These are phyloP conservation scores for Picea glauca DNA, from an alignment of 75 land plant genomes.

Conservation along the genomic window DNA sequence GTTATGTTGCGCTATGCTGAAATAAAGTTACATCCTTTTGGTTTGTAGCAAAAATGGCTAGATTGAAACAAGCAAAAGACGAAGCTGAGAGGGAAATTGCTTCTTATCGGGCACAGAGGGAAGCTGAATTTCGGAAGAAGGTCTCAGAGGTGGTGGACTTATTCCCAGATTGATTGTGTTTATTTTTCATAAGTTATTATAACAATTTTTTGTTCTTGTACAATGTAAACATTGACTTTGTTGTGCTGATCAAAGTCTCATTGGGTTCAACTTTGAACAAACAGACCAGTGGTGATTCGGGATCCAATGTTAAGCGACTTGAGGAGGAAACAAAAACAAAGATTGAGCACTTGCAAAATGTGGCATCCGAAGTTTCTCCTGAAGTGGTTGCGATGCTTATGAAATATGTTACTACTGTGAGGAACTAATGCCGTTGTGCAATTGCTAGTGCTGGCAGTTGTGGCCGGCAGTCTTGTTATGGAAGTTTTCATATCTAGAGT, in stretches of 20 bases:
- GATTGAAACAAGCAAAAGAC: slow-evolving; percentile 90
- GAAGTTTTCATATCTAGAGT: not conserved
- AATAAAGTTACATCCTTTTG: slow-evolving; percentile 1
- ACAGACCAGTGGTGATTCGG: slow-evolving; percentile 89
- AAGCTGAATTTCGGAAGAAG: slow-evolving; percentile 74
- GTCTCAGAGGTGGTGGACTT: slow-evolving; percentile 45
- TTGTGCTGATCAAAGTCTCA: slow-evolving; percentile 11
- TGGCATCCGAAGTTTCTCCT: slow-evolving; percentile 54
- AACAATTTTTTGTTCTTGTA: not conserved
- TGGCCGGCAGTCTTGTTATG: not conserved
- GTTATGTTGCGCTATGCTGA: not conserved
- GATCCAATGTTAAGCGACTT: slow-evolving; percentile 72
- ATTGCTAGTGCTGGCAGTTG: not conserved
- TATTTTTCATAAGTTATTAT: not conserved
- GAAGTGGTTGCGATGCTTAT: slow-evolving; percentile 76
- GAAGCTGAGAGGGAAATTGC: slow-evolving; percentile 92
- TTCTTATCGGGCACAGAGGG: slow-evolving; percentile 74
- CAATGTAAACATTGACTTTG: slow-evolving; percentile 1
- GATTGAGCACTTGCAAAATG: slow-evolving; percentile 51
- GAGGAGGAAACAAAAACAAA: slow-evolving; percentile 74
- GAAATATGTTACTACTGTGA: slow-evolving; percentile 74
- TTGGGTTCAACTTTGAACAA: not conserved
- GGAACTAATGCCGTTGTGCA: slow-evolving; percentile 27
- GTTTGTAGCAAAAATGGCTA: slow-evolving; percentile 61
- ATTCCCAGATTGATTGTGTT: not conserved